Conservation (phyloP, 2,329 filamentous ascomycete genomes). For the Fusarium xyrophilum region DNA sequence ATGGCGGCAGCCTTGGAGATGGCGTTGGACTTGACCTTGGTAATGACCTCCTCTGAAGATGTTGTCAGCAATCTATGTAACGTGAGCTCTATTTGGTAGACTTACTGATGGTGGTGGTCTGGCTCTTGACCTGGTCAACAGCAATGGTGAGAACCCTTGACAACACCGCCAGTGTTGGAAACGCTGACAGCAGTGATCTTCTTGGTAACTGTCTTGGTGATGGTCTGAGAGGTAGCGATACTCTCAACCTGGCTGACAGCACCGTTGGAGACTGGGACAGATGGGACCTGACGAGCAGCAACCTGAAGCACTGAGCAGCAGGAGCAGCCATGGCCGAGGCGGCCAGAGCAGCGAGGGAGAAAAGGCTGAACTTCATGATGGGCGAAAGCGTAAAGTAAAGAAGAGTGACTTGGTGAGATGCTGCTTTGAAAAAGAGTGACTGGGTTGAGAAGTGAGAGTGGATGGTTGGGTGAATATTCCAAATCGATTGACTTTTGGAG, state of each 20-base stretch:
- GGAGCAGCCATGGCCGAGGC: conserved; percentile 12
- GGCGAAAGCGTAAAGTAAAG: neutral
- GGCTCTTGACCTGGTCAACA: conserved; percentile 12
- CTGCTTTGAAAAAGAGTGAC: conserved; percentile 6
- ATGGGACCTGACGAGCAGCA: neutral
- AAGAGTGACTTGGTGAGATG: conserved; percentile 26
- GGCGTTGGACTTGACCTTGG: conserved; percentile 9
- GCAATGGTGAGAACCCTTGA: conserved; percentile 17
- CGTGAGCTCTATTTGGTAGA: fast-evolving
- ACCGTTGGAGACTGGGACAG: neutral
- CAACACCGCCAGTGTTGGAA: conserved; percentile 13
- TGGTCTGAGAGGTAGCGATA: neutral
- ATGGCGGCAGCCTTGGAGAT: conserved; percentile 14
- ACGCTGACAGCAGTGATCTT: conserved; percentile 15
- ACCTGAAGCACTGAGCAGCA: neutral
- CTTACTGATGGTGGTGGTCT: conserved; percentile 15
- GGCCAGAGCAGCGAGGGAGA: conserved; percentile 16
- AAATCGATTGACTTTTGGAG: neutral
- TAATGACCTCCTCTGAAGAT: conserved; percentile 1
- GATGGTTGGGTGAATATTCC: neutral
- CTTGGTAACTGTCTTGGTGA: conserved; percentile 22
- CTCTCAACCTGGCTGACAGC: neutral
- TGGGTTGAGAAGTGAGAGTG: conserved; percentile 6
- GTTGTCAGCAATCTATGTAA: neutral
- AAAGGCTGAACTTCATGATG: conserved; percentile 25